Conservation (phyloP, 1,139 yeast genomes). For the Scheffersomyces quercinus region DNA sequence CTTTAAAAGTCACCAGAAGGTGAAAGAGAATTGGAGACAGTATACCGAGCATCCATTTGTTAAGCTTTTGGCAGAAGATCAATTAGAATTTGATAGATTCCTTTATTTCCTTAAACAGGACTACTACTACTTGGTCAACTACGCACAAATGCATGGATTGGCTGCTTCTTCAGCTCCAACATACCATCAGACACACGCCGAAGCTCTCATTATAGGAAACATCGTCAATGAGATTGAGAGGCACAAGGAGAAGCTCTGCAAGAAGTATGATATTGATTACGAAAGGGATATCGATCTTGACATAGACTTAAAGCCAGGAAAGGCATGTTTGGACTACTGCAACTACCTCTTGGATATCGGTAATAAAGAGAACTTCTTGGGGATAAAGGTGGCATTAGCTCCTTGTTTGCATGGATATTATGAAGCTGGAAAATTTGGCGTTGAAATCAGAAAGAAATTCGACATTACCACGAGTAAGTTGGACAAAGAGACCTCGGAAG, state of each 20-base stretch:
- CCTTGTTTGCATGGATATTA: conserved; percentile 81
- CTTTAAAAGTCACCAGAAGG: conserved; percentile 56
- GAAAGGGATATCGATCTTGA: conserved; percentile 44
- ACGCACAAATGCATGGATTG: conserved; percentile 66
- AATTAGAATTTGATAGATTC: conserved; percentile 53
- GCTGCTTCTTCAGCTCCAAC: conserved; percentile 67
- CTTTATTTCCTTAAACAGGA: conserved; percentile 69
- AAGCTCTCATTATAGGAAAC: conserved; percentile 51
- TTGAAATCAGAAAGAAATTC: conserved; percentile 9
- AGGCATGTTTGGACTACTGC: conserved; percentile 61
- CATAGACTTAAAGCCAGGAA: conserved; percentile 46
- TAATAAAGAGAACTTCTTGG: conserved; percentile 56
- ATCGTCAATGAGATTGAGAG: conserved; percentile 57
- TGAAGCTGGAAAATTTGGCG: conserved; percentile 44
- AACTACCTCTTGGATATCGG: conserved; percentile 59
- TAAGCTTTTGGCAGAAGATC: conserved; percentile 49
- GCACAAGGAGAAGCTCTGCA: conserved; percentile 53
- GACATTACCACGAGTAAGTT: conserved; percentile 13
- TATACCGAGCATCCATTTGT: conserved; percentile 69
- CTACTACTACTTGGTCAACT: conserved; percentile 65
- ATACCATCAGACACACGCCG: conserved; percentile 51
- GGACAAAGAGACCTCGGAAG: conserved; percentile 19
- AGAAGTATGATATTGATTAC: conserved; percentile 45
- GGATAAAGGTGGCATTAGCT: conserved; percentile 65
- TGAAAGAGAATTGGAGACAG: conserved; percentile 54